Conservation (phyloP, 2,329 filamentous ascomycete species). For the Cadophora malorum region DNA sequence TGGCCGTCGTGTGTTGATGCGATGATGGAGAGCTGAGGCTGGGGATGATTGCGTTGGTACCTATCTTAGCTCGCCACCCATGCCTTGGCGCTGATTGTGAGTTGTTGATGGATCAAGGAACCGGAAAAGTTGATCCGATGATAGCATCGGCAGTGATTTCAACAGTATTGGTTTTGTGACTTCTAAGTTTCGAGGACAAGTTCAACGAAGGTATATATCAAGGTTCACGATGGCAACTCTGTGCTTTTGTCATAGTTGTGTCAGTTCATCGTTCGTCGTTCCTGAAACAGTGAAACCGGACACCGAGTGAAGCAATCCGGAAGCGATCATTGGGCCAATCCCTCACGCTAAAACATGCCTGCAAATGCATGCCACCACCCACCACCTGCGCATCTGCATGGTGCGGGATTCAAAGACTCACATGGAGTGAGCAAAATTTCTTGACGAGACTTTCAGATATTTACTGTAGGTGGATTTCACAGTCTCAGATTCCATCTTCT, state of each 20-base stretch:
- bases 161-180: too few species aligned
- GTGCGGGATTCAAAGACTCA: conserved; percentile 19
- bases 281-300: conserved; percentile 7
- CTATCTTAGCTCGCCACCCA: conserved; percentile 14
- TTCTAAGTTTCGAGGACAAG: not conserved
- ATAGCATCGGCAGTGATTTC: not conserved
- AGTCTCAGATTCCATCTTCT: conserved; percentile 4
- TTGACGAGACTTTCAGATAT: conserved; percentile 6
- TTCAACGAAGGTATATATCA: not conserved
- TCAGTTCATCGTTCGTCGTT: not conserved
- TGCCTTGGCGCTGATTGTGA: conserved; percentile 5
- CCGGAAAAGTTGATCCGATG: not conserved
- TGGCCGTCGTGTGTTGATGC: conserved; percentile 19
- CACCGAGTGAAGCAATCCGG: conserved; percentile 1
- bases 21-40: conserved; percentile 17
- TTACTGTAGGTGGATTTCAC: conserved; percentile 18
- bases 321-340: conserved; percentile 4
- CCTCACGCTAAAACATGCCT: not conserved
- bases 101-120: not conserved
- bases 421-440: conserved; percentile 20
- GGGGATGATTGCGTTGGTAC: conserved; percentile 27
- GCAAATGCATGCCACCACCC: conserved; percentile 2
- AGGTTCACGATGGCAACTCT: not conserved
- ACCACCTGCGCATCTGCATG: conserved; percentile 1
- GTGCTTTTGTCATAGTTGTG: too few species aligned